phyloP scores from a whole-genome alignment of 257 asterid genomes.

The Scutellaria galericulata region DNA sequence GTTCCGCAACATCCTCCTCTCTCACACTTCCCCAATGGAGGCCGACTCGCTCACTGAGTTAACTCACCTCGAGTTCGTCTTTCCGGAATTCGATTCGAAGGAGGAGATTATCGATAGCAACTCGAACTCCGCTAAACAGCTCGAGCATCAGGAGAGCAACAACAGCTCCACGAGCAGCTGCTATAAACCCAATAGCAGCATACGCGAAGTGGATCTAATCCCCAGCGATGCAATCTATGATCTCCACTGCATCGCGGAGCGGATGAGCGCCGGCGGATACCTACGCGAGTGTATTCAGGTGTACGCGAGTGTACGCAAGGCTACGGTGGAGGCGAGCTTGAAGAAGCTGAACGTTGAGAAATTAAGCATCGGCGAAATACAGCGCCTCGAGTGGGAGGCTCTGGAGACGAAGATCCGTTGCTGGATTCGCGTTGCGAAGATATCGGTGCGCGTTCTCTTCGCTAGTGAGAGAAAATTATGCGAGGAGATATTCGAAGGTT shows the following conservation, averaged over 20 bases:
- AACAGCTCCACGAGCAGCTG: constrained; percentile 50
- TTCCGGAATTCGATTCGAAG: constrained; percentile 48
- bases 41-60: constrained; percentile 59
- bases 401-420: constrained; percentile 79
- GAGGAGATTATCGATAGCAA: constrained; percentile 42
- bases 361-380: constrained; percentile 79
- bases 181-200: constrained; percentile 59
- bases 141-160: constrained; percentile 74
- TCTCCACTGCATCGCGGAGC: constrained; percentile 82
- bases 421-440: constrained; percentile 84
- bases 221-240: constrained; percentile 67
- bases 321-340: constrained; percentile 65
- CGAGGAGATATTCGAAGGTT: constrained; percentile 70
- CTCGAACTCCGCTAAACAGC: constrained; percentile 40
- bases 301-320: constrained; percentile 78
- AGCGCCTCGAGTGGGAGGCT: constrained; percentile 78
- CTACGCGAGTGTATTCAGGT: constrained; percentile 84
- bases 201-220: constrained; percentile 76
- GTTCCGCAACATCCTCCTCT: constrained; percentile 79
- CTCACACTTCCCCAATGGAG: constrained; percentile 66
- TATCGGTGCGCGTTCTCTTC: constrained; percentile 69
- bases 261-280: constrained; percentile 75
- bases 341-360: constrained; percentile 66
- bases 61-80: constrained; percentile 44
- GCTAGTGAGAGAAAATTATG: constrained; percentile 81